Percentiles rank a stretch among this genome's conserved stretches.
Evolutionary conservation across 805 yeast species (phyloP).

Genomic region (Zygosaccharomyces bailii): DNA sequence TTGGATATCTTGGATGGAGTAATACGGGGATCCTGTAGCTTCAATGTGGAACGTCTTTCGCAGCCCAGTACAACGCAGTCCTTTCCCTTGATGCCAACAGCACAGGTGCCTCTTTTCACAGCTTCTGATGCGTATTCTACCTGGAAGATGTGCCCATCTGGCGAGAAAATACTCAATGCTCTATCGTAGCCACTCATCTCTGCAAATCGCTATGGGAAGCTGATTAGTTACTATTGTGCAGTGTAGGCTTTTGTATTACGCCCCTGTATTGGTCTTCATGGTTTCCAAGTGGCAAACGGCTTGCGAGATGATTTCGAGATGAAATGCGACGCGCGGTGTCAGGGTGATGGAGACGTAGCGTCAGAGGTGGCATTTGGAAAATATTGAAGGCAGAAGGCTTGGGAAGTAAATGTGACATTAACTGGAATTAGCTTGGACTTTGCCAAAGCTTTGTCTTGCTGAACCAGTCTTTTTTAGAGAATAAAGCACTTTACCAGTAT

Average conservation of each 20-base stretch:
- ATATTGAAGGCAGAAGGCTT: background rate
- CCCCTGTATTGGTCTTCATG: background rate
- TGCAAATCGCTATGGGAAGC: background rate
- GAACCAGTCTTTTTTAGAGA: too few relatives aligned
- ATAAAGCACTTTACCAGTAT: too few relatives aligned
- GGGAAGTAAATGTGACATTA: too few relatives aligned
- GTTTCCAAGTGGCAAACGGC: constrained; percentile 8
- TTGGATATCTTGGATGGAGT: constrained; percentile 93
- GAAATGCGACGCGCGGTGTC: background rate
- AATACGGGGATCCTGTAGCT: constrained; percentile 92
- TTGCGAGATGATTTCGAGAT: background rate
- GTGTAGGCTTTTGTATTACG: background rate
- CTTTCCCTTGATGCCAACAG: constrained; percentile 92
- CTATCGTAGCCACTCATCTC: constrained; percentile 98
- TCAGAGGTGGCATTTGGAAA: background rate
- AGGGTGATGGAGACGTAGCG: background rate
- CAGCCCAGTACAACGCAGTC: constrained; percentile 91
- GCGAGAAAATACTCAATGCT: constrained; percentile 97
- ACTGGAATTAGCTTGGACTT: too few relatives aligned
- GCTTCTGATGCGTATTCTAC: constrained; percentile 98
- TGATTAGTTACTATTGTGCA: background rate
- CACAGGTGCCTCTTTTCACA: constrained; percentile 96
- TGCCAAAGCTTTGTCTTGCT: too few relatives aligned
- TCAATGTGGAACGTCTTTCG: constrained; percentile 92
- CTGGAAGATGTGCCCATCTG: constrained; percentile 98